These are phyloP conservation scores for Dactylella cylindrospora DNA, from an alignment of 2,329 filamentous ascomycete genomes.

Conservation along the genomic window DNA sequence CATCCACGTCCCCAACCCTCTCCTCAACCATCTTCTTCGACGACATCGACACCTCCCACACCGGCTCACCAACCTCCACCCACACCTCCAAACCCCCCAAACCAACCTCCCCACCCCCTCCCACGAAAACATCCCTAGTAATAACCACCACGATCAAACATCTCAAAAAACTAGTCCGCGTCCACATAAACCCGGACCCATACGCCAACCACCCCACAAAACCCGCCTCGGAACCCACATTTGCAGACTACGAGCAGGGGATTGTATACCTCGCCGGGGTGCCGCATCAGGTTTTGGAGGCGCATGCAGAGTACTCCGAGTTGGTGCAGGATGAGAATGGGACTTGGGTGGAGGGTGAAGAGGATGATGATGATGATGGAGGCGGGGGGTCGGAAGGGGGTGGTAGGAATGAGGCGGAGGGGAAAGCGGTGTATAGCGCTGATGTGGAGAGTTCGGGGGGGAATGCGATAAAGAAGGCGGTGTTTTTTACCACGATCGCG, in stretches of 20 bases:
- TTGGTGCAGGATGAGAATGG: conserved; percentile 6
- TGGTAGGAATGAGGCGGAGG: conserved; percentile 8
- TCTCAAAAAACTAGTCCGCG: conserved; percentile 31
- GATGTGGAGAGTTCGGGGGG: conserved; percentile 19
- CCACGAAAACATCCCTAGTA: too few relatives aligned
- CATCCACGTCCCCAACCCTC: too few relatives aligned
- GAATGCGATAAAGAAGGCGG: conserved; percentile 36
- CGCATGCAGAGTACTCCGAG: conserved; percentile 13
- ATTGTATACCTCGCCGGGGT: conserved; percentile 23
- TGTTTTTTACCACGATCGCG: conserved; percentile 18
- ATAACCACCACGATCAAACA: conserved; percentile 10
- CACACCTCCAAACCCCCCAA: background rate
- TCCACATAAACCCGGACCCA: conserved; percentile 25
- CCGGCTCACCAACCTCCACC: background rate
- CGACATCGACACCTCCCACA: conserved; percentile 10
- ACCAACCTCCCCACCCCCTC: background rate
- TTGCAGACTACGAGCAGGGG: conserved; percentile 21
- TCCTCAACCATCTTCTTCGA: conserved; percentile 7
- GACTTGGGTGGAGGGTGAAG: conserved; percentile 8
- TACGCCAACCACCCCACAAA: conserved; percentile 12
- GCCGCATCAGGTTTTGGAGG: conserved; percentile 23
- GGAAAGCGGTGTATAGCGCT: conserved; percentile 18
- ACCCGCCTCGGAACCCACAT: conserved; percentile 8
- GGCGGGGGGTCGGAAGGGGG: background rate
- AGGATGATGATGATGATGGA: conserved; percentile 6